These are phyloP conservation scores for Moesziomyces globuligerus DNA, from an alignment of 1,284 basidiomycete genomes.

Conservation along the genomic window DNA sequence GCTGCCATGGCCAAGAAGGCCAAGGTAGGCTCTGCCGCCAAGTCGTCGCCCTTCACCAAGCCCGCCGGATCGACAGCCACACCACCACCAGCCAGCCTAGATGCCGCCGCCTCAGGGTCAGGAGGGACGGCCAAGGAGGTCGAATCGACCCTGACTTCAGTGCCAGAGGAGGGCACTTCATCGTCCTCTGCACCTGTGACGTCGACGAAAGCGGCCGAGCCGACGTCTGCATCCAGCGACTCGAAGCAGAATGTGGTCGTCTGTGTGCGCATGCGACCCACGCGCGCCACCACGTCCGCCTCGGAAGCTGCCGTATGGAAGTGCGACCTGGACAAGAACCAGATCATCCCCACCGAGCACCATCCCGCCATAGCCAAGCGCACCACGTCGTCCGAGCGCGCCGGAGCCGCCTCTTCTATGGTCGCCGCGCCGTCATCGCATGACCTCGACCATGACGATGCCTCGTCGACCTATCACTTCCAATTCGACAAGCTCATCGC, in stretches of 20 bases:
- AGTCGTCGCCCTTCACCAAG: slow-evolving; percentile 39
- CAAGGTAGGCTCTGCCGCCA: slow-evolving; percentile 39
- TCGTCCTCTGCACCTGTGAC: background rate
- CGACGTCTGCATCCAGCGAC: slow-evolving; percentile 7
- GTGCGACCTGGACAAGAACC: slow-evolving; percentile 42
- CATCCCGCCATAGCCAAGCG: slow-evolving; percentile 64
- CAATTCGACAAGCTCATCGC: slow-evolving; percentile 60
- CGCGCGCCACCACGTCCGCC: slow-evolving; percentile 7
- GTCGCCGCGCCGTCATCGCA: slow-evolving; percentile 8
- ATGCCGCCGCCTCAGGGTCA: slow-evolving; percentile 3
- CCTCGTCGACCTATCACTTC: slow-evolving; percentile 57
- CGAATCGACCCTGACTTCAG: slow-evolving; percentile 12
- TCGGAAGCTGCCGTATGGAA: slow-evolving; percentile 44
- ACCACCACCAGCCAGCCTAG: background rate
- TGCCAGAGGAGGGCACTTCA: slow-evolving; percentile 12
- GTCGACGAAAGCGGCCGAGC: slow-evolving; percentile 15
- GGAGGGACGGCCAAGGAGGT: background rate
- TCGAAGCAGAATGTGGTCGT: slow-evolving; percentile 63
- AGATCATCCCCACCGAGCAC: slow-evolving; percentile 59
- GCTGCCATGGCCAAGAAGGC: slow-evolving; percentile 41
- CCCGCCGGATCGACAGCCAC: background rate
- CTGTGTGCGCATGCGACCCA: slow-evolving; percentile 61
- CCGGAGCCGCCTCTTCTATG: slow-evolving; percentile 17
- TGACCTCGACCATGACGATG: slow-evolving; percentile 30
- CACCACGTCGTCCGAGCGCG: slow-evolving; percentile 47